Base-by-base conservation (phyloP, 2,329 filamentous ascomycete species). In the Dendryphion nanum region DNA sequence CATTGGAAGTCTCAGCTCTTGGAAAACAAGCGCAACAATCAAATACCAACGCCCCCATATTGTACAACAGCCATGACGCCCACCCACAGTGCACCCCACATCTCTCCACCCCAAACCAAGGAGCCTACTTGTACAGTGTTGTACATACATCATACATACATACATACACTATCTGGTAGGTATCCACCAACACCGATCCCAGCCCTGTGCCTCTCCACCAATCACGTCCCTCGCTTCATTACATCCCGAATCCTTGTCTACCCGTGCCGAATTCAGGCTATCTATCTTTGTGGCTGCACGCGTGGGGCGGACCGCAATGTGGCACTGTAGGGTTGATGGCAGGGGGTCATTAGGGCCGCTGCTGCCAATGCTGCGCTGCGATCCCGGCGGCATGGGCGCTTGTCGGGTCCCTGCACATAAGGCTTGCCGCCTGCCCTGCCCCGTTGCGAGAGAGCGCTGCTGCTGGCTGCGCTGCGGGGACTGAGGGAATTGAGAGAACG, bases 141-240 rank as follows among this genome's bases (percentile, higher is more conserved):
- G n/a, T n/a, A n/a, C n/a, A n/a, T n/a, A n/a, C n/a, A n/a, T n/a
- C n/a, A n/a, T n/a, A n/a, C n/a, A n/a, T n/a, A n/a, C n/a, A n/a
- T n/a, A n/a, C n/a, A n/a, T n/a, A n/a, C n/a, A n/a, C n/a, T n/a
- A n/a, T n/a, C n/a, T n/a, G n/a, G n/a, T n/a, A n/a, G n/a, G n/a
- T n/a, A n/a, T 26, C 29, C 24, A 38, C 38, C 38, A 36, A 41
- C 38, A 36, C 38, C 38, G 33, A 36, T 33, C 38, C 38, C 33
- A 18, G 37, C 30, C 6, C 26, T 13, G 18, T 35, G 12, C n/a
- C n/a, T 8, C 23, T 26, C 29, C 8, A 8, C 18, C 26, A 16
- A 28, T 19, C 26, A 14, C 24, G 7, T 21, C 28, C 26, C 34
- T 26, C 14, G 6, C 6, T 8, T 37, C 31, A 20, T 12, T 6